These are phyloP conservation scores for Platanthera guangdongensis DNA, from an alignment of 106 monocot species.

Conservation along the genomic window DNA sequence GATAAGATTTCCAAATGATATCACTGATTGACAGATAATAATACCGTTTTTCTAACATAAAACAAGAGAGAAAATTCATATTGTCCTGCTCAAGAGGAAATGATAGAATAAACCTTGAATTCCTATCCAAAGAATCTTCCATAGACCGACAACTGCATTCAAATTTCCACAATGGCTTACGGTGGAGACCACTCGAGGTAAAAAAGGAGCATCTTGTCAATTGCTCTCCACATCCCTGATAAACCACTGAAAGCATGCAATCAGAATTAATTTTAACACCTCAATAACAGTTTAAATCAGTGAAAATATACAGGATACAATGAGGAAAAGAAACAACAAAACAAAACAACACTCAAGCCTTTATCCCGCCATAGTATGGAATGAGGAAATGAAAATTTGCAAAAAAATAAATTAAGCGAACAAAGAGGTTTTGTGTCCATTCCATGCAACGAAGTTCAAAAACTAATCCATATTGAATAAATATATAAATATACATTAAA, in stretches of 20 bases:
- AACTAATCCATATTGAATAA: not conserved
- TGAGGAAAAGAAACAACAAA: not conserved
- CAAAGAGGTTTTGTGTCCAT: not conserved
- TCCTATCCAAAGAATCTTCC: slow-evolving; percentile 12
- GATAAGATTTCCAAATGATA: not conserved
- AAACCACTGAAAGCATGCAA: slow-evolving; percentile 6
- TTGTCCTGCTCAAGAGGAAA: not conserved
- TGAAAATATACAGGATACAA: not conserved
- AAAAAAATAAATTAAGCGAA: not conserved
- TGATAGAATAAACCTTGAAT: slow-evolving; percentile 31
- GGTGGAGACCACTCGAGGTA: slow-evolving; percentile 41
- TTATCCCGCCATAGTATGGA: no score
- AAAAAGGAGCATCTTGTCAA: slow-evolving; percentile 40
- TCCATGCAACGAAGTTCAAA: not conserved
- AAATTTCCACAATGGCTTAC: slow-evolving; percentile 45
- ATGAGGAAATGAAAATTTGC: no score
- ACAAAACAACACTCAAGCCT: not conserved
- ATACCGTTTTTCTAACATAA: not conserved
- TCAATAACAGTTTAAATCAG: not conserved
- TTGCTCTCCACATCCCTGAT: slow-evolving; percentile 13
- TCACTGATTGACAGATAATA: not conserved
- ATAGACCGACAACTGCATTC: slow-evolving; percentile 53
- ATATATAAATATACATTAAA: not conserved
- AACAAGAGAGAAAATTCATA: not conserved
- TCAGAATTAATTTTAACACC: not conserved